These are phyloP conservation scores for Pyronema omphalodes DNA, from an alignment of 495 filamentous ascomycete genomes.

Conservation along the genomic window DNA sequence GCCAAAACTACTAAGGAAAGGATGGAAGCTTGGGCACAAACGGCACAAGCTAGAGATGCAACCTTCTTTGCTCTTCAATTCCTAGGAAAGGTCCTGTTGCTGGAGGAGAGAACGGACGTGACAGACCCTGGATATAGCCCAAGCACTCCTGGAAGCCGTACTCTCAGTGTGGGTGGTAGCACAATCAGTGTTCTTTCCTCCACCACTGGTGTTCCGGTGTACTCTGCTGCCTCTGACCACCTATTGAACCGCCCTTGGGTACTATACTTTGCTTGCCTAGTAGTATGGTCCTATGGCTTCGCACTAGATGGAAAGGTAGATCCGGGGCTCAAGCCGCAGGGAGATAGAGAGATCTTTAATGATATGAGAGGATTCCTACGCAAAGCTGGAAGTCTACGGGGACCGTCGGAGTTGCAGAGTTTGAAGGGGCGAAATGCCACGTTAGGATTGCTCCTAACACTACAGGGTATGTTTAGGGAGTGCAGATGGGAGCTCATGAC, in stretches of 20 bases:
- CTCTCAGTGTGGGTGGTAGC: constrained; percentile 11
- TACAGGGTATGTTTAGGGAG: constrained; percentile 62
- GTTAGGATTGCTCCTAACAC: constrained; percentile 61
- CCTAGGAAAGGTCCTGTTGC: constrained; percentile 56
- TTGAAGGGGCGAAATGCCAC: constrained; percentile 67
- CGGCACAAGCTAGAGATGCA: constrained; percentile 78
- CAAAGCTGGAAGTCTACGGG: constrained; percentile 52
- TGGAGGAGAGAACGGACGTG: constrained; percentile 25
- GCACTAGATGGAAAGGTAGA: constrained; percentile 67
- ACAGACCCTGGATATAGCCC: constrained; percentile 27
- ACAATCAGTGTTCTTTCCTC: neutral
- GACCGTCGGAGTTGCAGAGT: constrained; percentile 61
- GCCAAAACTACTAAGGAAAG: constrained; percentile 60
- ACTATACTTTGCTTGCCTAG: constrained; percentile 79
- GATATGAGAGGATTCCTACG: constrained; percentile 68
- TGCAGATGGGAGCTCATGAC: constrained; percentile 82
- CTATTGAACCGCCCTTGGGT: constrained; percentile 91
- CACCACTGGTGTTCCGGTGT: constrained; percentile 28
- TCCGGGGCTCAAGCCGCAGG: constrained; percentile 33
- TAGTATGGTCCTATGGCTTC: constrained; percentile 90
- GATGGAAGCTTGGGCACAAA: constrained; percentile 88
- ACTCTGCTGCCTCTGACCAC: constrained; percentile 75
- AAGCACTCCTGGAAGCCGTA: constrained; percentile 21
- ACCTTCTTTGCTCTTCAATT: constrained; percentile 88
- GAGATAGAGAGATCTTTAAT: constrained; percentile 43